These are phyloP conservation scores for Ustulina deusta DNA, from an alignment of 2,329 filamentous ascomycete species.

Conservation along the genomic window DNA sequence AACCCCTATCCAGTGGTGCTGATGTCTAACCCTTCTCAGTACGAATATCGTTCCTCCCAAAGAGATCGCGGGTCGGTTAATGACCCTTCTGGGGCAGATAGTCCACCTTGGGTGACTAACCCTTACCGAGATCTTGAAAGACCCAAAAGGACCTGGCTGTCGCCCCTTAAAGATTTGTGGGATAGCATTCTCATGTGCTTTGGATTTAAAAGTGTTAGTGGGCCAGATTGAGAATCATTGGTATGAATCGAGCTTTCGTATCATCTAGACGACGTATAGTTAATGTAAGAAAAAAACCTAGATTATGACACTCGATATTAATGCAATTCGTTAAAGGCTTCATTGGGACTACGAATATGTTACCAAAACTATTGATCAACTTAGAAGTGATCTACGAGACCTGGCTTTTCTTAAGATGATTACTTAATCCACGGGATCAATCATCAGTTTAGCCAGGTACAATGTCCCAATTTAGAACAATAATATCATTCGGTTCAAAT, in stretches of 20 bases:
- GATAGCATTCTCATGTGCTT: slow-evolving; percentile 20
- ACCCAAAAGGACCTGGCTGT: neutral
- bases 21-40: no score
- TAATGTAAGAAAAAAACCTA: neutral
- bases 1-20: neutral
- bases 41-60: neutral
- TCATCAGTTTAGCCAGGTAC: slow-evolving; percentile 44
- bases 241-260: no score
- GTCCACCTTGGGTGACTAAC: neutral
- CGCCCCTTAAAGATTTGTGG: neutral
- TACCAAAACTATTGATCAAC: neutral
- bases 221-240: neutral
- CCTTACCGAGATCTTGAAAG: neutral
- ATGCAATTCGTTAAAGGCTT: neutral
- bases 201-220: slow-evolving; percentile 18
- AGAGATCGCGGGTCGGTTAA: neutral
- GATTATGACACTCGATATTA: neutral
- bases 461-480: slow-evolving; percentile 26
- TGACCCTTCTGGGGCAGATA: neutral
- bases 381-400: neutral
- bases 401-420: neutral
- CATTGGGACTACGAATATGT: neutral
- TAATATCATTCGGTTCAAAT: slow-evolving; percentile 40
- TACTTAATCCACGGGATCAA: slow-evolving; percentile 1
- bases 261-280: neutral